phyloP scores from a whole-genome alignment of 2,329 filamentous ascomycete genomes.

The Rhinocladiella mackenziei region DNA sequence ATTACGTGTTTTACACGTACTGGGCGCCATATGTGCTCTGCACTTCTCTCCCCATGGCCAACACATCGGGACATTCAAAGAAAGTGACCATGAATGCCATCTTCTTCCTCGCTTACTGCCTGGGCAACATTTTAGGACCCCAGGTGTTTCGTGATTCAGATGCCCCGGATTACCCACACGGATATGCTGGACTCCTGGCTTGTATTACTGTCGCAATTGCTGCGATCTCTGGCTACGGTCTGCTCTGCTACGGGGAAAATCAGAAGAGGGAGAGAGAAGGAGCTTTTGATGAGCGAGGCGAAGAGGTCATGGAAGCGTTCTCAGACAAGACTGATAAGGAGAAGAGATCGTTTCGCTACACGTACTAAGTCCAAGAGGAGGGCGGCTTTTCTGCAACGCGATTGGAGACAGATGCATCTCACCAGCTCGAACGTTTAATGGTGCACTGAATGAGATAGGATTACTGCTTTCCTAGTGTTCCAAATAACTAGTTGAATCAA shows the following conservation, averaged over 20 bases:
- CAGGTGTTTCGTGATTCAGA: conserved; percentile 26
- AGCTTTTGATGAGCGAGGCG: conserved; percentile 5
- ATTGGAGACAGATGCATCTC: no score
- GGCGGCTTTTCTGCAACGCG: no score
- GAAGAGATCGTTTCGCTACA: conserved; percentile 29
- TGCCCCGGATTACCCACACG: conserved; percentile 27
- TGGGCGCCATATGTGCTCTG: conserved; percentile 35
- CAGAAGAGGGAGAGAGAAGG: conserved; percentile 21
- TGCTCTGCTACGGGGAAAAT: conserved; percentile 29
- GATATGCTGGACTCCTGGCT: conserved; percentile 27
- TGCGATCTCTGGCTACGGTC: conserved; percentile 26
- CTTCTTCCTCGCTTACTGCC: conserved; percentile 45
- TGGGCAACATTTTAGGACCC: conserved; percentile 54
- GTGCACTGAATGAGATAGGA: no score
- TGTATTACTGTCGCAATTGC: conserved; percentile 27
- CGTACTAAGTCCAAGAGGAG: conserved; percentile 16
- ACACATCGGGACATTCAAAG: conserved; percentile 53
- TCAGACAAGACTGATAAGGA: conserved; percentile 30
- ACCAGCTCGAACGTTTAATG: no score
- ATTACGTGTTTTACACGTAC: conserved; percentile 39
- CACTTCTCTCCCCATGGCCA: conserved; percentile 41
- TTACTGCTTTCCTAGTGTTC: no score
- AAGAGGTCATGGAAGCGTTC: conserved; percentile 21
- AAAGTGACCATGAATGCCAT: conserved; percentile 50
- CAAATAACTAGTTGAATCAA: no score